phyloP scores from a whole-genome alignment of 2,329 filamentous ascomycete species.

The Raffaelea albimanens region DNA sequence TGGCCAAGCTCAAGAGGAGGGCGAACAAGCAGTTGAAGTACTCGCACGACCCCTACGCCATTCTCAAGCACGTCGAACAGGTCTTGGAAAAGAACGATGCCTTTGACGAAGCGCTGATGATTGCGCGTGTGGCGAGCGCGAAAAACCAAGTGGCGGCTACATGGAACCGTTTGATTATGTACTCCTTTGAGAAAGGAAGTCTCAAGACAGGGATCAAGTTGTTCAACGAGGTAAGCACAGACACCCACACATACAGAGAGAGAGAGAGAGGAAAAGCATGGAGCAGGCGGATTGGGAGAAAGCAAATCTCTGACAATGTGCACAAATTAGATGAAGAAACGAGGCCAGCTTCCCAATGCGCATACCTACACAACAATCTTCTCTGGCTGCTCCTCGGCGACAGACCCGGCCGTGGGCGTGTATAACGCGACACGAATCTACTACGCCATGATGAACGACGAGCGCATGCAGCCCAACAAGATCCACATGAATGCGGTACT shows the following conservation, averaged over 20 bases:
- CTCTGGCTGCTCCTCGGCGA: conserved; percentile 56
- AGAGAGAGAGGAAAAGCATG: not conserved
- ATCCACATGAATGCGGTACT: conserved; percentile 87
- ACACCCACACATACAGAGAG: not conserved
- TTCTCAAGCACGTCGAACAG: conserved; percentile 57
- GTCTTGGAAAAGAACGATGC: conserved; percentile 47
- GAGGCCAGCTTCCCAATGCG: conserved; percentile 67
- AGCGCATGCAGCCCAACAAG: conserved; percentile 59
- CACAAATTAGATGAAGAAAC: conserved; percentile 76
- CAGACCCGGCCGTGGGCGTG: conserved; percentile 51
- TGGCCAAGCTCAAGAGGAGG: not conserved
- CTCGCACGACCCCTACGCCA: conserved; percentile 60
- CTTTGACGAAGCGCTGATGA: conserved; percentile 55
- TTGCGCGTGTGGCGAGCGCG: conserved; percentile 62
- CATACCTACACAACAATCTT: conserved; percentile 81
- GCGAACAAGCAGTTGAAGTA: conserved; percentile 21
- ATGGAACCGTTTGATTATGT: conserved; percentile 80
- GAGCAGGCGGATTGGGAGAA: not conserved
- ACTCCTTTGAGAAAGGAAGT: conserved; percentile 52
- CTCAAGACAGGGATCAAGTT: conserved; percentile 62
- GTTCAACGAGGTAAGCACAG: conserved; percentile 67
- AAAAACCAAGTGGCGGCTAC: conserved; percentile 58
- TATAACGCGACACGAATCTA: conserved; percentile 67
- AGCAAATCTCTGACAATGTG: not conserved
- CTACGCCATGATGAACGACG: conserved; percentile 58